Percentiles rank a stretch among this genome's conserved stretches.
Evolutionary conservation across 2,329 filamentous ascomycete genomes (phyloP).

Genomic region (Fusarium nematophilum): DNA sequence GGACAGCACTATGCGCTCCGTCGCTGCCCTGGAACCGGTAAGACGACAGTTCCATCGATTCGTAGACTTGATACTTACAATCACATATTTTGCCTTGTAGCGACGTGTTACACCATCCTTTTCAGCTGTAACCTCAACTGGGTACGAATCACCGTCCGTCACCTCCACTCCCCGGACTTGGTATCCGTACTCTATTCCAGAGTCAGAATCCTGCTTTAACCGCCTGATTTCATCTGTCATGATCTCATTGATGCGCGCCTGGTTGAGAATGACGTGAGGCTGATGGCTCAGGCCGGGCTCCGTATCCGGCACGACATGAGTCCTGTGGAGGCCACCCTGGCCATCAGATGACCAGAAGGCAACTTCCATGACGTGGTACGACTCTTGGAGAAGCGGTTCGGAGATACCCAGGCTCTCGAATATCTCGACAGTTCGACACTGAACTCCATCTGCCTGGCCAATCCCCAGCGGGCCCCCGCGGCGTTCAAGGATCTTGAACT

Average conservation of each 20-base stretch:
- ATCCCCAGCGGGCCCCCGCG: slow-evolving; percentile 23
- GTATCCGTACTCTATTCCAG: slow-evolving; percentile 24
- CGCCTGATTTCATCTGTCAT: slow-evolving; percentile 21
- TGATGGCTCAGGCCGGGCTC: slow-evolving; percentile 21
- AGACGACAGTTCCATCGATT: no score
- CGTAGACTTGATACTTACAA: slow-evolving; percentile 15
- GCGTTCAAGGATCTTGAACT: slow-evolving; percentile 28
- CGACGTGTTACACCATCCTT: neutral
- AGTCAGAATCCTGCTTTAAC: neutral
- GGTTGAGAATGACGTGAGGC: slow-evolving; percentile 32
- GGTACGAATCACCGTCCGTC: slow-evolving; percentile 9
- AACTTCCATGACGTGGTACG: slow-evolving; percentile 68
- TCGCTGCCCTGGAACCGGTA: slow-evolving; percentile 14
- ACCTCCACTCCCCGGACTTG: slow-evolving; percentile 30
- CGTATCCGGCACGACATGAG: slow-evolving; percentile 16
- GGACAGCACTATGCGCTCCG: slow-evolving; percentile 55
- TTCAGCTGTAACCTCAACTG: slow-evolving; percentile 17
- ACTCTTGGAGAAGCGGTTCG: slow-evolving; percentile 64
- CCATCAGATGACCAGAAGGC: slow-evolving; percentile 60
- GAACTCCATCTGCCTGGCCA: slow-evolving; percentile 31
- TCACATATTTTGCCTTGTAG: slow-evolving; percentile 33
- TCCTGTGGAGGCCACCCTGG: slow-evolving; percentile 4
- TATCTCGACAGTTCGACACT: slow-evolving; percentile 60
- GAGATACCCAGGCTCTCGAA: slow-evolving; percentile 69
- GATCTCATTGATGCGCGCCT: slow-evolving; percentile 28